Conservation (phyloP, 768 basidiomycete species). For the Tylopilus subfusipes region DNA sequence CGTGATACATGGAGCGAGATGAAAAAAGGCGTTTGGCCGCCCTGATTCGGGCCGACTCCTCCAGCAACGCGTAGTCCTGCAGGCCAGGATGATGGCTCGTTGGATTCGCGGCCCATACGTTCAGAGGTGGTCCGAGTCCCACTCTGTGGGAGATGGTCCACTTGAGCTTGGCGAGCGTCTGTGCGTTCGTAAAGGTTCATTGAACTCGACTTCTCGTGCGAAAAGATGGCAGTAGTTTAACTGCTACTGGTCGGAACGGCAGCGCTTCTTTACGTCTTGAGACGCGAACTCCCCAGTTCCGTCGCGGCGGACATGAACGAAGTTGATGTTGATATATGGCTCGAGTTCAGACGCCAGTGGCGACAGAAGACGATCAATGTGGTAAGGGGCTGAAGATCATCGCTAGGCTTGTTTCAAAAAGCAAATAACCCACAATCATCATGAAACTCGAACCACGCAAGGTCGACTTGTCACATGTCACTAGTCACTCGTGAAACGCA, state of each 20-base stretch:
- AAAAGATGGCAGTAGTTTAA: background rate
- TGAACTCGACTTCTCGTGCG: background rate
- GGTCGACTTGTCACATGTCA: too few species aligned
- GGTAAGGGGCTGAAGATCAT: constrained; percentile 17
- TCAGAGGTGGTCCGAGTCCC: background rate
- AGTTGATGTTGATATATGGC: constrained; percentile 8
- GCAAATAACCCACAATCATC: background rate
- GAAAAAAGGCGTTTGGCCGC: constrained; percentile 13
- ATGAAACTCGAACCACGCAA: too few species aligned
- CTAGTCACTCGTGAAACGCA: background rate
- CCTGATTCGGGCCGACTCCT: constrained; percentile 8
- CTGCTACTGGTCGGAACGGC: background rate
- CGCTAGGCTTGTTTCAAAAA: background rate
- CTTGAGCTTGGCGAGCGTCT: background rate
- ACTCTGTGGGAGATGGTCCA: background rate
- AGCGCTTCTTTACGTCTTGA: constrained; percentile 8
- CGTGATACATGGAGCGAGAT: constrained; percentile 14
- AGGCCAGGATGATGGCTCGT: constrained; percentile 9
- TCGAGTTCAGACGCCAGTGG: constrained; percentile 3
- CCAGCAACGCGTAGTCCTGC: constrained; percentile 23
- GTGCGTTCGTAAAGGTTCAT: background rate
- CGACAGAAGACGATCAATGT: constrained; percentile 17
- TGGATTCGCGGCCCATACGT: constrained; percentile 16
- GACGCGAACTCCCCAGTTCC: background rate
- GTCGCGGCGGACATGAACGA: constrained; percentile 27